phyloP scores from a whole-genome alignment of 1,139 yeast species.

The Debaryomyces subglobosus region DNA sequence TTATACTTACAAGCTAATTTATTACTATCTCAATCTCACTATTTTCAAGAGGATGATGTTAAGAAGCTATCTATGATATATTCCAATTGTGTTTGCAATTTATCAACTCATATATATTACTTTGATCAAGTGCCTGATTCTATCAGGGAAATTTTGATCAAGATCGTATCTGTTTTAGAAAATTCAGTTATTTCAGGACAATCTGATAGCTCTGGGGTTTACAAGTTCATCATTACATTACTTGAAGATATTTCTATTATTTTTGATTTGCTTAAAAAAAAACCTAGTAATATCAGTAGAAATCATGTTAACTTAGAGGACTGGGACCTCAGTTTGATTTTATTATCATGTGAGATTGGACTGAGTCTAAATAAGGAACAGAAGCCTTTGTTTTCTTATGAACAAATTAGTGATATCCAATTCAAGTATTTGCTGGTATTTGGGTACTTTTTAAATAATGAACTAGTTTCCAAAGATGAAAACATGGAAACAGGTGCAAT shows the following conservation, averaged over 20 bases:
- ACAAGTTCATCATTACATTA: conserved; percentile 31
- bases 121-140: conserved; percentile 82
- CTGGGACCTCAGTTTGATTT: conserved; percentile 45
- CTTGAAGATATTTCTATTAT: conserved; percentile 38
- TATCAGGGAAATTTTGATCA: conserved; percentile 55
- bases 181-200: conserved; percentile 20
- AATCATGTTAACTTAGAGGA: conserved; percentile 46
- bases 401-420: conserved; percentile 36
- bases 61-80: conserved; percentile 32
- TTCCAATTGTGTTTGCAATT: conserved; percentile 57
- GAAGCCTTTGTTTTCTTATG: conserved; percentile 20
- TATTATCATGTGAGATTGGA: conserved; percentile 34
- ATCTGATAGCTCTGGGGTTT: conserved; percentile 22
- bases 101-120: conserved; percentile 75
- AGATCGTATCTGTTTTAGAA: conserved; percentile 39
- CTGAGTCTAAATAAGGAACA: conserved; percentile 15
- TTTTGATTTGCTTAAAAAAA: conserved; percentile 32
- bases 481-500: conserved; percentile 1
- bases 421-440: conserved; percentile 37
- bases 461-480: conserved; percentile 22
- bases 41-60: conserved; percentile 26
- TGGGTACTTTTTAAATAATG: conserved; percentile 36
- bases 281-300: conserved; percentile 39
- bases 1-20: conserved; percentile 59
- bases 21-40: conserved; percentile 31